Base-by-base conservation (phyloP, 805 yeast species). In the Scheffersomyces amazonensis region DNA sequence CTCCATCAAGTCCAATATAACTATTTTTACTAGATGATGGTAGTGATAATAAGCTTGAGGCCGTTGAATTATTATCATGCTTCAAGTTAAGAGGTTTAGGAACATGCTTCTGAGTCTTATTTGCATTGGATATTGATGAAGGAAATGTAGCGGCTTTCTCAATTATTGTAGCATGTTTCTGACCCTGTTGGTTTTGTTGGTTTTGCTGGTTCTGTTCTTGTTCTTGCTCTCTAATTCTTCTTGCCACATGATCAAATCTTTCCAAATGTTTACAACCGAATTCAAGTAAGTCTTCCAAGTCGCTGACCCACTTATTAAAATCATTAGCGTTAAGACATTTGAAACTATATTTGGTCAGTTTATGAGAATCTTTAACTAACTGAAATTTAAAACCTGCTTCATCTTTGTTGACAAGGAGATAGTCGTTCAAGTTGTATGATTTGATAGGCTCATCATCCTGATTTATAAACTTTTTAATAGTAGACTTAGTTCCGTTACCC, bases 281-380 rank as follows among this genome's bases (percentile, higher is more conserved):
- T 34, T 68, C 63, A 22, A 75, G 66, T 46, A 81, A 59, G 43
- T 78, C 81, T 21, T 64, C 60, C 32, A 82, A 56, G 52, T 80
- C 83, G 20, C 66, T 70, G 24, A 65, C 58, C 87, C 87, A 82
- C 46, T 67, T 69, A 18, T 52, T 53, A 35, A 73, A 73, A 36
- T 76, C 76, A 24, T 58, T 64, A 12, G 48, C 56, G 19, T 63
- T 66, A 43, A 70, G 51, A 56, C 82, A 60, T 60, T 71, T 64
- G 54, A 75, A 75, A 2, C 69, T 62, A 34, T 51, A 48, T 48
- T 62, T 66, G 21, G 61, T 62, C 15, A 53, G 42, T 15, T 48
- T 39, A 40, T 59, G 57, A 10, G 61, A 48, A 16, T 43, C 49
- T 43, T 58, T 60, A 17, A 52, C 43, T 37, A 69, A 47, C 17